These are phyloP conservation scores for Aquilaria malaccensis DNA, from an alignment of 345 rosid species.

Conservation along the genomic window DNA sequence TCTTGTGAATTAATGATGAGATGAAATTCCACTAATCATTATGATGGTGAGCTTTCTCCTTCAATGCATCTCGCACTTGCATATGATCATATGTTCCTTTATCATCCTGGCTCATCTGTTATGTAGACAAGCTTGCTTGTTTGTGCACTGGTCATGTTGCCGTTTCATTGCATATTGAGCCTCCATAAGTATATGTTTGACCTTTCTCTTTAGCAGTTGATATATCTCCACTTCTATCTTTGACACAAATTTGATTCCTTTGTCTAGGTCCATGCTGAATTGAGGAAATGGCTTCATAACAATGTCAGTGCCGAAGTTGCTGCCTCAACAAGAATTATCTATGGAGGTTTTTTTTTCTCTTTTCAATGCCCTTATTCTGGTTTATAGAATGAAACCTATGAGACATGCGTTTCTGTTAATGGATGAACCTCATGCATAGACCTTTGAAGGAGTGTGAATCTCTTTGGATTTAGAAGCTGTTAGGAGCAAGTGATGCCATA, in stretches of 20 bases:
- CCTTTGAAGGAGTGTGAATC: not conserved
- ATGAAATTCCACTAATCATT: no score
- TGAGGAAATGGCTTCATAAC: constrained; percentile 62
- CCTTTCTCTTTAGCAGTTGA: not conserved
- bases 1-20: no score
- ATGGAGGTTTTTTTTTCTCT: constrained; percentile 46
- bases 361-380: not conserved
- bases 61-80: no score
- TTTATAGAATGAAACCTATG: no score
- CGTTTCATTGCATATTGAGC: no score
- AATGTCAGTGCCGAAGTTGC: constrained; percentile 56
- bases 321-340: constrained; percentile 52
- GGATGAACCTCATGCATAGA: no score
- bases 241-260: not conserved
- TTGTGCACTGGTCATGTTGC: not conserved
- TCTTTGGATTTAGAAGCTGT: not conserved
- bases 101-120: no score
- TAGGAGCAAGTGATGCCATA: not conserved
- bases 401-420: no score
- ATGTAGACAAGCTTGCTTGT: not conserved
- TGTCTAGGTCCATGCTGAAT: constrained; percentile 47
- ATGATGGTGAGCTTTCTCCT: no score
- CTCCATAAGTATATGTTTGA: not conserved
- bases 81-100: no score
- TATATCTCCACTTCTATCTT: not conserved